These are phyloP conservation scores for Colletotrichum cereale DNA, from an alignment of 2,329 filamentous ascomycete species.

Conservation along the genomic window DNA sequence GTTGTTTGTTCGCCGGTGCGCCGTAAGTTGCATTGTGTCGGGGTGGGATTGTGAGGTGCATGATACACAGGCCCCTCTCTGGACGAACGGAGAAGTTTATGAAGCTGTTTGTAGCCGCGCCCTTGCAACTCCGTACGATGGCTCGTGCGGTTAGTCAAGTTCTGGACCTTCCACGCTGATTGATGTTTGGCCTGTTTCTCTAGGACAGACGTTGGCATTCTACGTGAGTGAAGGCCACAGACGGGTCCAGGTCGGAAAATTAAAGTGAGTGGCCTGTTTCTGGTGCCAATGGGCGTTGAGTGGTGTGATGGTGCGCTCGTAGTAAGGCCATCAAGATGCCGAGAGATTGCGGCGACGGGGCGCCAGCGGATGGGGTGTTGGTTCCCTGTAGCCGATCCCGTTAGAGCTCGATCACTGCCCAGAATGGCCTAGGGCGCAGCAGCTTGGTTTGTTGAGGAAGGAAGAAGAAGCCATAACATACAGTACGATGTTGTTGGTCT, in stretches of 20 bases:
- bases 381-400: conserved; percentile 18
- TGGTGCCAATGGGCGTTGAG: conserved; percentile 6
- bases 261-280: conserved; percentile 13
- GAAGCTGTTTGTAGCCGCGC: conserved; percentile 39
- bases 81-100: conserved; percentile 35
- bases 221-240: neutral
- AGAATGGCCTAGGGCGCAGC: conserved; percentile 1
- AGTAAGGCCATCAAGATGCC: conserved; percentile 24
- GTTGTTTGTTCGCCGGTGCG: conserved; percentile 3
- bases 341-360: conserved; percentile 30
- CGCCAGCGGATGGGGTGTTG: conserved; percentile 17
- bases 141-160: conserved; percentile 14
- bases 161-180: neutral
- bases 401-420: conserved; percentile 24
- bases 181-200: neutral
- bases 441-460: neutral
- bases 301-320: conserved; percentile 1
- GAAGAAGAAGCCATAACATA: too few species aligned
- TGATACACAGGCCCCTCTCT: conserved; percentile 39
- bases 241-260: neutral
- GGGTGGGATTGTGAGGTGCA: conserved; percentile 28
- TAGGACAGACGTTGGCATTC: conserved; percentile 8
- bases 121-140: conserved; percentile 25
- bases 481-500: neutral
- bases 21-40: conserved; percentile 1